Evolutionary conservation across 306 rosid species (phyloP).

Genomic region (Arachis stenosperma): DNA sequence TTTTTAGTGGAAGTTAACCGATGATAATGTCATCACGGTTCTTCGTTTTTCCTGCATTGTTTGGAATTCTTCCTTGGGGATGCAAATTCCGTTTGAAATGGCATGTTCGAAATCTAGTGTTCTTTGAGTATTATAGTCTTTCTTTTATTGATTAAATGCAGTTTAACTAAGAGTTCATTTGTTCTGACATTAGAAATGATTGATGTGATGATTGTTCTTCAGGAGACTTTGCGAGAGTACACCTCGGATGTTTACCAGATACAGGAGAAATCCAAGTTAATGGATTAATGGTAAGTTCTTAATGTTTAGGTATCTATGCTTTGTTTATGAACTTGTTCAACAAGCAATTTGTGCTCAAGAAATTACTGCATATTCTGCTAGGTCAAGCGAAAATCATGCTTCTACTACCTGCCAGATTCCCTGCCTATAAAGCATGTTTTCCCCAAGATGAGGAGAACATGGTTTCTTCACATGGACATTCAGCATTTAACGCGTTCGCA

Average conservation of each 20-base stretch:
- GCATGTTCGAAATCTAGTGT: slow-evolving; percentile 12
- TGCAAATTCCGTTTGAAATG: not conserved
- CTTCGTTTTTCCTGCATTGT: not conserved
- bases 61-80: not conserved
- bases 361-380: slow-evolving; percentile 38
- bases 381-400: slow-evolving; percentile 63
- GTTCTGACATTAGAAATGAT: slow-evolving; percentile 22
- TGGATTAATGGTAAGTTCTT: slow-evolving; percentile 60
- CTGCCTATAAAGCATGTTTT: slow-evolving; percentile 54
- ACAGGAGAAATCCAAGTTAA: slow-evolving; percentile 69
- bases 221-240: slow-evolving; percentile 76
- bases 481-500: slow-evolving; percentile 29
- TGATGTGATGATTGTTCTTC: slow-evolving; percentile 36
- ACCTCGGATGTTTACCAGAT: slow-evolving; percentile 58
- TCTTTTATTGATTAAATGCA: slow-evolving; percentile 19
- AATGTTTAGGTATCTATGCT: slow-evolving; percentile 11
- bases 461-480: slow-evolving; percentile 73
- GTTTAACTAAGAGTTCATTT: slow-evolving; percentile 10
- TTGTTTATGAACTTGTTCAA: slow-evolving; percentile 23
- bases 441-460: slow-evolving; percentile 48
- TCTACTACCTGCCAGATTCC: slow-evolving; percentile 70
- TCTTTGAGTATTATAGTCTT: slow-evolving; percentile 6
- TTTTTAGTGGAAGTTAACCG: not conserved
- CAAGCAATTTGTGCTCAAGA: slow-evolving; percentile 18
- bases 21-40: not conserved